These are phyloP conservation scores for Tuber calosporum DNA, from an alignment of 495 filamentous ascomycete species.

Conservation along the genomic window DNA sequence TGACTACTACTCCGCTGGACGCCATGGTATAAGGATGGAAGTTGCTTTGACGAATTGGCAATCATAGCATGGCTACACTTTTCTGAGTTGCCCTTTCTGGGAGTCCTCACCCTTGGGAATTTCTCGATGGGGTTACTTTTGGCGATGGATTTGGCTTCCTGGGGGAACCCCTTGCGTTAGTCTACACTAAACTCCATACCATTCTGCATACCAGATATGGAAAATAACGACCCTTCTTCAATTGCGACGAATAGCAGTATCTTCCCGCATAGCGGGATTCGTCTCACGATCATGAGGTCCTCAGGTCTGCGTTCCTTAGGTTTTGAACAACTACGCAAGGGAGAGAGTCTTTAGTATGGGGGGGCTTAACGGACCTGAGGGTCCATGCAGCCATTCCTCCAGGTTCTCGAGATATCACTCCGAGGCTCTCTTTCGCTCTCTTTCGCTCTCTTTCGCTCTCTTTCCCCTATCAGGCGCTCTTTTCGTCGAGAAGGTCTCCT, in stretches of 20 bases:
- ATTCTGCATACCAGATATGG: neutral
- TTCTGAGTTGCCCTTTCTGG: neutral
- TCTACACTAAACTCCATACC: neutral
- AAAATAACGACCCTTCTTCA: neutral
- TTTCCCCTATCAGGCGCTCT: slow-evolving; percentile 6
- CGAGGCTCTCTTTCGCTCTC: slow-evolving; percentile 18
- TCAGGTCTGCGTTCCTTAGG: neutral
- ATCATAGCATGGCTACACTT: neutral
- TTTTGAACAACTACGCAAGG: neutral
- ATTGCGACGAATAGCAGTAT: neutral
- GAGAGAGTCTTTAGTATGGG: neutral
- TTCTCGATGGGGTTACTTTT: slow-evolving; percentile 1
- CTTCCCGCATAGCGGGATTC: neutral
- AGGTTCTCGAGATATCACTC: neutral
- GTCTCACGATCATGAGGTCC: neutral
- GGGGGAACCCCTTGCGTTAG: neutral
- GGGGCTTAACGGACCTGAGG: neutral
- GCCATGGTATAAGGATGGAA: slow-evolving; percentile 53
- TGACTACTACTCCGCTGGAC: slow-evolving; percentile 55
- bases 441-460: slow-evolving; percentile 31
- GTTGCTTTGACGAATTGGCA: slow-evolving; percentile 32
- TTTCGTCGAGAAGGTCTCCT: slow-evolving; percentile 20
- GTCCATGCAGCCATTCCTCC: neutral
- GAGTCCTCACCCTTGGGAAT: neutral
- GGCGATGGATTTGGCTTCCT: neutral